Evolutionary conservation across 441 rosid species (phyloP).

Genomic region (Aleurites moluccanus): DNA sequence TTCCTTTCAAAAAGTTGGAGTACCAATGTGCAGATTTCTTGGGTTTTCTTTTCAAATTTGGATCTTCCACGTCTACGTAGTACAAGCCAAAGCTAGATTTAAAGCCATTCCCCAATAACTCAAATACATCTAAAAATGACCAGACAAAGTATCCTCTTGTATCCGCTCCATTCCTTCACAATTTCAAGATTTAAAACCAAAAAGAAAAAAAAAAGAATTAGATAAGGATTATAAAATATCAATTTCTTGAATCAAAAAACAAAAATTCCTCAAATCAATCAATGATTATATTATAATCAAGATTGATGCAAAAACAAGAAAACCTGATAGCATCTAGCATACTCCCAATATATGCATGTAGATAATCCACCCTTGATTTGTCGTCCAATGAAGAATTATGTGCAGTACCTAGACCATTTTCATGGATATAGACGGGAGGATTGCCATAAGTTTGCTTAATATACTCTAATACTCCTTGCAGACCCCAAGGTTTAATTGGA

Average conservation of each 20-base stretch:
- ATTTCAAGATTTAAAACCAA: background rate
- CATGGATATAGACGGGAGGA: constrained; percentile 68
- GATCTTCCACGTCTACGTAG: constrained; percentile 59
- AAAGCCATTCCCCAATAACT: constrained; percentile 55
- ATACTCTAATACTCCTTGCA: constrained; percentile 48
- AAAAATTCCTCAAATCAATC: background rate
- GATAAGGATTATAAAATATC: background rate
- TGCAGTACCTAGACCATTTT: constrained; percentile 49
- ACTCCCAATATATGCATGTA: constrained; percentile 49
- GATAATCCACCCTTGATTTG: constrained; percentile 44
- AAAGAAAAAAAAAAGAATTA: background rate
- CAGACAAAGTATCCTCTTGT: constrained; percentile 60
- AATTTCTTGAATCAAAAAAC: background rate
- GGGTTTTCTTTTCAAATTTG: constrained; percentile 42
- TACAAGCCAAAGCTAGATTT: constrained; percentile 43
- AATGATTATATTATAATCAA: background rate
- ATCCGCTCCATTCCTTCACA: constrained; percentile 63
- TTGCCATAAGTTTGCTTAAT: constrained; percentile 59
- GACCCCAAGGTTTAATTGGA: constrained; percentile 41
- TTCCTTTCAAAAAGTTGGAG: constrained; percentile 55
- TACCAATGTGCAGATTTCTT: constrained; percentile 68
- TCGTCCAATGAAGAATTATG: constrained; percentile 46
- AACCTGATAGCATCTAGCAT: constrained; percentile 58
- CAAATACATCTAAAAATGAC: constrained; percentile 62
- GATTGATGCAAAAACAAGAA: background rate